Percentiles rank a stretch among this genome's conserved stretches.
Evolutionary conservation across 106 monocot species (phyloP).

Genomic region (Dioscorea zingiberensis): DNA sequence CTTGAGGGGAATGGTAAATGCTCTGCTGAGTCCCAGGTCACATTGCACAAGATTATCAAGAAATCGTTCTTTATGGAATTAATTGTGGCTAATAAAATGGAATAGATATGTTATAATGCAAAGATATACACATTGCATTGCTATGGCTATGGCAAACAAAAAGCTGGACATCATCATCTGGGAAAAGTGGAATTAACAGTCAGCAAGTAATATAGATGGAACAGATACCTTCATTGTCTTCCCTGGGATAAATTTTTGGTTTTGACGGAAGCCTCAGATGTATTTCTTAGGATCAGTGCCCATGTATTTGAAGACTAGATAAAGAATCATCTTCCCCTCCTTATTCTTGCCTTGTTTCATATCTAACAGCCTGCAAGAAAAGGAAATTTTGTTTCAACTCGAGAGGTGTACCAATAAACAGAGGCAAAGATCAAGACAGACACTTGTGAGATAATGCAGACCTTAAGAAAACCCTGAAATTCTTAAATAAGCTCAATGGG

Average conservation of each 20-base stretch:
- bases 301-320: conserved; percentile 94
- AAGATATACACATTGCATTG: too few relatives aligned
- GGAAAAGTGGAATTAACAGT: too few relatives aligned
- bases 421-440: too few relatives aligned
- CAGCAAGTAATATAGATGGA: too few relatives aligned
- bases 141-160: too few relatives aligned
- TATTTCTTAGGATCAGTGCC: conserved; percentile 90
- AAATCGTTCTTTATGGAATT: too few relatives aligned
- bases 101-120: too few relatives aligned
- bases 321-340: conserved; percentile 73
- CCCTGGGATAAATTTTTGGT: conserved; percentile 37
- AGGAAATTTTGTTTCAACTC: not conserved
- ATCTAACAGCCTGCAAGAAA: conserved; percentile 59
- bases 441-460: not conserved
- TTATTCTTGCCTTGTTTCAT: conserved; percentile 88
- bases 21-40: conserved; percentile 86
- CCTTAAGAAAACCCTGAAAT: not conserved
- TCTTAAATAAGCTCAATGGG: too few relatives aligned
- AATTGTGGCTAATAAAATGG: too few relatives aligned
- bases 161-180: too few relatives aligned
- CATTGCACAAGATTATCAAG: conserved; percentile 4
- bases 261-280: conserved; percentile 61
- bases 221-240: conserved; percentile 54
- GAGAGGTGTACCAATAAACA: not conserved
- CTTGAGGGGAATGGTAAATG: conserved; percentile 81